These are phyloP conservation scores for Cystofilobasidium macerans DNA, from an alignment of 768 basidiomycete species.

Conservation along the genomic window DNA sequence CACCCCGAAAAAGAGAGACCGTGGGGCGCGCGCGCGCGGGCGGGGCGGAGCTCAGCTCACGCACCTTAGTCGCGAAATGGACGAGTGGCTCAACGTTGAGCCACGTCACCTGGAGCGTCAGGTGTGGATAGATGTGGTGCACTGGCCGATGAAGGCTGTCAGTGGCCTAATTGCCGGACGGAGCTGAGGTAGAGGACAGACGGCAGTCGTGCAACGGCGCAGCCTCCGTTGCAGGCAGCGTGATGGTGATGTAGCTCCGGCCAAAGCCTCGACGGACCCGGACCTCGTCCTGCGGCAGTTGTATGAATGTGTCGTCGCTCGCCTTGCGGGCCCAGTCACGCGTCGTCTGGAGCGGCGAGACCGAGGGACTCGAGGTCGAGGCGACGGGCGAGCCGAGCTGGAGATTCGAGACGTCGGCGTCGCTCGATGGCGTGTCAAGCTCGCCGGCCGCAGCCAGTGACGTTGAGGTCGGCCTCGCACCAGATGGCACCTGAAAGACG, in stretches of 20 bases:
- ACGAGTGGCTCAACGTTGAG: slow-evolving; percentile 4
- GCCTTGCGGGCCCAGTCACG: no score
- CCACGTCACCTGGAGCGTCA: slow-evolving; percentile 7
- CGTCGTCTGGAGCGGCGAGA: no score
- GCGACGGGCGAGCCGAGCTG: no score
- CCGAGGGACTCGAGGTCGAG: no score
- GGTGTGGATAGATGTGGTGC: slow-evolving; percentile 16
- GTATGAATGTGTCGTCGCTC: neutral
- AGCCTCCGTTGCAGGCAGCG: neutral
- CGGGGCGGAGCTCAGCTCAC: no score
- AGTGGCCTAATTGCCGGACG: neutral
- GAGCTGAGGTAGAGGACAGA: neutral
- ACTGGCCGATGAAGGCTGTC: neutral
- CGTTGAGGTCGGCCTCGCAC: neutral
- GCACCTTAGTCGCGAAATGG: slow-evolving; percentile 16
- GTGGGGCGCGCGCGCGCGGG: neutral
- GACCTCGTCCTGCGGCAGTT: neutral
- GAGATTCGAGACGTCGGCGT: no score
- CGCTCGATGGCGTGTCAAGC: neutral
- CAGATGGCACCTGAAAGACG: neutral
- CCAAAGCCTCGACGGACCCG: neutral
- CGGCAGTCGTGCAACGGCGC: slow-evolving; percentile 2
- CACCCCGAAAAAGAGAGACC: no score
- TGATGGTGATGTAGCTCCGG: slow-evolving; percentile 4
- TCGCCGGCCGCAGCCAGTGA: neutral